These are phyloP conservation scores for Lyophyllum shimeji DNA, from an alignment of 768 basidiomycete genomes.

Conservation along the genomic window DNA sequence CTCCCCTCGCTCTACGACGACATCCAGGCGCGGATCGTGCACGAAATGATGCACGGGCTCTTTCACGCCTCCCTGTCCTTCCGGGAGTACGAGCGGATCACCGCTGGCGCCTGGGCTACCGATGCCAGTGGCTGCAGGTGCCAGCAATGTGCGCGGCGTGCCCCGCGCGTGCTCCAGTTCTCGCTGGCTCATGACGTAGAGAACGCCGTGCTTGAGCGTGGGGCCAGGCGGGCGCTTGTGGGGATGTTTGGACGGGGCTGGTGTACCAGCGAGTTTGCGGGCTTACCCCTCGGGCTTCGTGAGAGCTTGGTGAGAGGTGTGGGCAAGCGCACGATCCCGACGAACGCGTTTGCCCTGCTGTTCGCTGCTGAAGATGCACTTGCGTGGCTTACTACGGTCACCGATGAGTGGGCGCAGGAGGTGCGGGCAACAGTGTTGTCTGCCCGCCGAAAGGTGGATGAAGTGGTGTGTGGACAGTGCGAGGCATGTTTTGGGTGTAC, in stretches of 20 bases:
- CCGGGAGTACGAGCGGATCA: conserved; percentile 71
- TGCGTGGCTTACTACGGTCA: conserved; percentile 48
- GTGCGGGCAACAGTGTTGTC: conserved; percentile 65
- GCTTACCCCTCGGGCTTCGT: conserved; percentile 61
- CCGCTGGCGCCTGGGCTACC: conserved; percentile 75
- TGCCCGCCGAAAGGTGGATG: conserved; percentile 62
- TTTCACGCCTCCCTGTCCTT: conserved; percentile 84
- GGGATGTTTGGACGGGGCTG: conserved; percentile 88
- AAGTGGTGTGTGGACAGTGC: conserved; percentile 56
- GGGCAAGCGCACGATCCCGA: conserved; percentile 61
- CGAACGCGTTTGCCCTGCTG: conserved; percentile 68
- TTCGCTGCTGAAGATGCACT: conserved; percentile 65
- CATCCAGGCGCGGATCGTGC: conserved; percentile 76
- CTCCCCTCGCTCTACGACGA: conserved; percentile 76
- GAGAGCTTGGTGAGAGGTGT: conserved; percentile 72
- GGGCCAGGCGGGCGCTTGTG: conserved; percentile 73
- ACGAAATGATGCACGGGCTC: conserved; percentile 90
- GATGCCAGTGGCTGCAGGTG: conserved; percentile 72
- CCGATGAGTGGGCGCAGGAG: conserved; percentile 71
- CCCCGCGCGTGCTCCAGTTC: conserved; percentile 83
- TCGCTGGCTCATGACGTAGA: conserved; percentile 74
- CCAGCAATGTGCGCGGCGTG: conserved; percentile 76
- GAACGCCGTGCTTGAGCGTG: conserved; percentile 67
- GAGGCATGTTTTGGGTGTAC: conserved; percentile 65
- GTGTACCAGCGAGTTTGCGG: conserved; percentile 81